These are phyloP conservation scores for Populus hybrid DNA, from an alignment of 441 rosid species.

Conservation along the genomic window DNA sequence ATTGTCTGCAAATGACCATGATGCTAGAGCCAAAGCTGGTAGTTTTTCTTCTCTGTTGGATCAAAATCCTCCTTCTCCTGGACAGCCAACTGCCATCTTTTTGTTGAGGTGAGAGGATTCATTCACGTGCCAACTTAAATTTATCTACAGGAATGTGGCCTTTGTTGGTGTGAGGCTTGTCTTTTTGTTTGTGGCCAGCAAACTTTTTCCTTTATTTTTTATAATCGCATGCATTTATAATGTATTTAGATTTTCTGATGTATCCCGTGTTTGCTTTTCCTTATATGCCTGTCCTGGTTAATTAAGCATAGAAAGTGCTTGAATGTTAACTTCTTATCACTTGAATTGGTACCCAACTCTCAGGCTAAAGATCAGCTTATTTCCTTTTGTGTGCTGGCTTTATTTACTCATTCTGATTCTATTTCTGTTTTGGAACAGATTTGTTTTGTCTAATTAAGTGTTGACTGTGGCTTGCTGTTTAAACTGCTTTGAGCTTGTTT, in stretches of 20 bases:
- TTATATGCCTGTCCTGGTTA: too few relatives aligned
- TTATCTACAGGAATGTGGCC: not conserved
- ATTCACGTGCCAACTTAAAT: not conserved
- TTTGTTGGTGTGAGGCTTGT: not conserved
- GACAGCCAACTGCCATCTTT: constrained; percentile 76
- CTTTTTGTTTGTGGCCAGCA: not conserved
- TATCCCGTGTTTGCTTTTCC: too few relatives aligned
- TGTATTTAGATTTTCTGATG: too few relatives aligned
- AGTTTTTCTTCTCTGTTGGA: constrained; percentile 43
- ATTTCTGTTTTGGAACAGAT: not conserved
- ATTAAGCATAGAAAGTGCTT: too few relatives aligned
- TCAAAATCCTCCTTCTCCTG: constrained; percentile 82
- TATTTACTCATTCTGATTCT: not conserved
- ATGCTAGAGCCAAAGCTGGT: constrained; percentile 50
- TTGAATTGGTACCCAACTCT: not conserved
- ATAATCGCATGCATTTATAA: too few relatives aligned
- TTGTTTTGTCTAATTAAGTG: not conserved
- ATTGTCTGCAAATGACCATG: constrained; percentile 43
- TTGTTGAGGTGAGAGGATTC: constrained; percentile 37
- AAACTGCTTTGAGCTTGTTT: not conserved
- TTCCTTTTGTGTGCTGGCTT: not conserved
- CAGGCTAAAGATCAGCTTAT: not conserved
- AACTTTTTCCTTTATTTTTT: too few relatives aligned
- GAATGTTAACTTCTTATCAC: too few relatives aligned
- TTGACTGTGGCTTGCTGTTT: not conserved